Percentiles rank a stretch among this genome's conserved stretches.
phyloP scores from a whole-genome alignment of 1,284 basidiomycete genomes.

The Sporisorium iseilematis-ciliati region DNA sequence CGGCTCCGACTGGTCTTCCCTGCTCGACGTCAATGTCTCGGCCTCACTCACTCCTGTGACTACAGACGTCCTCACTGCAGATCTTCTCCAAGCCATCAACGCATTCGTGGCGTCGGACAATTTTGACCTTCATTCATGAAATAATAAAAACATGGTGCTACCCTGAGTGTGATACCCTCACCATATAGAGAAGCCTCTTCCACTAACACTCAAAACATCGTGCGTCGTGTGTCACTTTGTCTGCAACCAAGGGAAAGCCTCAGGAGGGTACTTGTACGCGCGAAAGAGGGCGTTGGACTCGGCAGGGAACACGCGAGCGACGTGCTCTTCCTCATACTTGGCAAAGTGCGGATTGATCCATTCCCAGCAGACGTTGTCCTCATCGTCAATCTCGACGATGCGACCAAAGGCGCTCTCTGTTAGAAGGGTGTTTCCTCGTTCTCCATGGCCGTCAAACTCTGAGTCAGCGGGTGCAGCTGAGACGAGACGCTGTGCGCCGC shows the following conservation, averaged over 20 bases:
- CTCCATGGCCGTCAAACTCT: neutral
- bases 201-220: neutral
- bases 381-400: slow-evolving; percentile 8
- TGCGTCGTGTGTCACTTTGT: neutral
- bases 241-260: slow-evolving; percentile 6
- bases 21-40: neutral
- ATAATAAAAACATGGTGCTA: neutral
- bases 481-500: slow-evolving; percentile 2
- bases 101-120: slow-evolving; percentile 5
- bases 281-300: slow-evolving; percentile 7
- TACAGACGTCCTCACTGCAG: slow-evolving; percentile 9
- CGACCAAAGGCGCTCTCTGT: slow-evolving; percentile 4
- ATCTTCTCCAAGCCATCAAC: slow-evolving; percentile 3
- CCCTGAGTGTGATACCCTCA: too few relatives aligned
- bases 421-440: slow-evolving; percentile 4
- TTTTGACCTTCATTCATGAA: neutral
- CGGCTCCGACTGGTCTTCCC: slow-evolving; percentile 1
- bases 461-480: neutral
- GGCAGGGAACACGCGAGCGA: neutral
- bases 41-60: slow-evolving; percentile 2
- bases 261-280: slow-evolving; percentile 5
- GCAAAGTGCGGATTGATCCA: slow-evolving; percentile 13
- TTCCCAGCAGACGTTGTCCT: slow-evolving; percentile 11
- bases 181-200: too few relatives aligned
- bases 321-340: slow-evolving; percentile 11